Conservation (phyloP, 1,284 basidiomycete genomes). For the Irpex sp. region DNA sequence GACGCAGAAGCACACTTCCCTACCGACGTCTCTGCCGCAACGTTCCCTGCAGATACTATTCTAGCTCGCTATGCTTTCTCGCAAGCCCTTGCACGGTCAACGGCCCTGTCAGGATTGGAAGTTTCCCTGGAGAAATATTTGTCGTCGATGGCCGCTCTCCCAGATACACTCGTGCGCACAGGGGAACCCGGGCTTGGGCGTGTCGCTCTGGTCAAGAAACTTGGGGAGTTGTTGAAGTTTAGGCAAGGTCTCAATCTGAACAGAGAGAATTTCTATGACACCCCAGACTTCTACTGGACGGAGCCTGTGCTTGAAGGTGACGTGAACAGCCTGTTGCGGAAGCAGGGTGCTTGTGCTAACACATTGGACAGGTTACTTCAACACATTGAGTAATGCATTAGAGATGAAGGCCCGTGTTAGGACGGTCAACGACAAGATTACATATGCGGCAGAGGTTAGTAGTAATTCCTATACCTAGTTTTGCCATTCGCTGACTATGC, state of each 20-base stretch:
- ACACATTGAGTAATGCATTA: conserved; percentile 74
- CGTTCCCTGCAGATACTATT: conserved; percentile 60
- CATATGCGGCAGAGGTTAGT: conserved; percentile 83
- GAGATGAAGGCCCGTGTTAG: conserved; percentile 80
- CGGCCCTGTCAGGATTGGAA: conserved; percentile 81
- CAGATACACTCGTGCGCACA: conserved; percentile 69
- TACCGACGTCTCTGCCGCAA: conserved; percentile 42
- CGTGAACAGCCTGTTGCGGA: neutral
- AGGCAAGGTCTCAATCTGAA: conserved; percentile 86
- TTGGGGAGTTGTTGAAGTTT: conserved; percentile 85
- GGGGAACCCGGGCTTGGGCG: conserved; percentile 80
- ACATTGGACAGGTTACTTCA: conserved; percentile 66
- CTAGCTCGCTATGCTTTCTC: conserved; percentile 87
- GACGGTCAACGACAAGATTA: conserved; percentile 88
- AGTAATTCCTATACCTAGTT: neutral
- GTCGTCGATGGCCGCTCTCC: conserved; percentile 74
- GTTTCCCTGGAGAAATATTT: conserved; percentile 79
- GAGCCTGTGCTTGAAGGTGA: conserved; percentile 83
- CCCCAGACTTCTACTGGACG: conserved; percentile 89
- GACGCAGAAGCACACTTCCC: conserved; percentile 34
- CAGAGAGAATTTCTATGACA: conserved; percentile 84
- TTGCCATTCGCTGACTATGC: conserved; percentile 1
- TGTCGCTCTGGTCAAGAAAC: conserved; percentile 80
- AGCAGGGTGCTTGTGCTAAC: neutral
- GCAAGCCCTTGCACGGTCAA: conserved; percentile 84